Evolutionary conservation across 164 flowering plant genomes (phyloP), one percentile per base, ranked within the genome.

Genomic region (Magnolia sinica): DNA sequence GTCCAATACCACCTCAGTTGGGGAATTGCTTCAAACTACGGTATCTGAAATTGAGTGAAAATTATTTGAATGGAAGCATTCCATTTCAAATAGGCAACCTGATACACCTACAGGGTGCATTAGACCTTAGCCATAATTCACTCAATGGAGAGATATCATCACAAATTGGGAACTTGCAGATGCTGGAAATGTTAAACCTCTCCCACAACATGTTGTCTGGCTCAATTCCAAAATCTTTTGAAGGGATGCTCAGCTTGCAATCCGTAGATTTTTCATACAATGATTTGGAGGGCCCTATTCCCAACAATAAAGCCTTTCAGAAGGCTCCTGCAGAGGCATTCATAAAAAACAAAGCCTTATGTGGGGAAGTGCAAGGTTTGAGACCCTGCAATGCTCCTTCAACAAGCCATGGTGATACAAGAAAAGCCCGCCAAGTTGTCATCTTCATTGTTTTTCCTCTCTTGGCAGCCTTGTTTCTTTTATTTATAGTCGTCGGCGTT

Each of bases 131-230:
- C 29, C 29, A 27, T 27, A 27, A 27, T 27, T 27, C 29, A 27
- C 29, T 27, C 2, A 27, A 27, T 27, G 29, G 29, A 27, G 29
- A 27, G 29, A 27, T 27, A 27, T 0, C 29, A 27, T 27, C 29
- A 27, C 29, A 27, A 27, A 27, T 27, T 27, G 29, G 29, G 2
- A 27, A 27, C 29, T 84, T 91, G n/a, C 64, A 37, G 49, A 52
- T 8, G 59, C 45, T 29, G 27, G 68, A 74, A 64, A 66, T 19
- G 8, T 49, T 73, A 19, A 73, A 73, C 59, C 75, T 73, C 65
- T 73, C 75, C 51, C 75, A 58, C 27, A 73, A 73, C 61, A 24
- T 58, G 8, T 50, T 73, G 20, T 52, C 66, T 5, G 75, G 75
- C 19, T 5, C 37, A 9, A 73, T 73, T 18, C 75, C 75, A 14